Conservation (phyloP, 2,329 filamentous ascomycete species). For the Ascochyta fabae region DNA sequence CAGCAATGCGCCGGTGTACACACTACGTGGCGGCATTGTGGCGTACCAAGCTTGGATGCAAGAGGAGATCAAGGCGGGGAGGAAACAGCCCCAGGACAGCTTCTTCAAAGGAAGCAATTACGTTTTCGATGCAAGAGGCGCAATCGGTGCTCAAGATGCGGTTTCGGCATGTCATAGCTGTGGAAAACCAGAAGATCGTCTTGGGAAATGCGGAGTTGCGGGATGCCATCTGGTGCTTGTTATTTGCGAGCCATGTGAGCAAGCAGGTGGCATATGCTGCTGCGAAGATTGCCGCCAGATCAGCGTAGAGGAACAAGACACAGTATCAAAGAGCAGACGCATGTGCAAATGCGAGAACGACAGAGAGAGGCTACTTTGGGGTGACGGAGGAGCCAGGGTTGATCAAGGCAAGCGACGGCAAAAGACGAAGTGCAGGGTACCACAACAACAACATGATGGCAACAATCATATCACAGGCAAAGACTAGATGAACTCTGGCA, state of each 20-base stretch:
- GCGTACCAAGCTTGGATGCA: conserved; percentile 35
- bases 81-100: conserved; percentile 24
- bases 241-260: conserved; percentile 25
- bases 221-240: conserved; percentile 33
- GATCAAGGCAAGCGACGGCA: not conserved
- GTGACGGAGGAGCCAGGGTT: conserved; percentile 19
- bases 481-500: no score
- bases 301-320: not conserved
- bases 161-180: conserved; percentile 31
- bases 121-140: conserved; percentile 34
- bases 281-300: conserved; percentile 25
- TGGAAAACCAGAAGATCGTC: conserved; percentile 15
- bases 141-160: conserved; percentile 19
- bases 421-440: conserved; percentile 3
- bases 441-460: not conserved
- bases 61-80: conserved; percentile 22
- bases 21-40: conserved; percentile 31
- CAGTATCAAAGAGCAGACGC: conserved; percentile 3
- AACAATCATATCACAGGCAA: not conserved
- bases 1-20: conserved; percentile 20
- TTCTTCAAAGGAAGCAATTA: conserved; percentile 35
- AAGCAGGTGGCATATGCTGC: conserved; percentile 16
- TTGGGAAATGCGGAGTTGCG: conserved; percentile 24
- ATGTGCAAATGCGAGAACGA: conserved; percentile 30
- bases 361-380: conserved; percentile 28